A percentile compares a stretch with the other conserved stretches of the same genome.
Conservation (phyloP, 805 yeast genomes). For the Barnettozyma sucrosica region DNA sequence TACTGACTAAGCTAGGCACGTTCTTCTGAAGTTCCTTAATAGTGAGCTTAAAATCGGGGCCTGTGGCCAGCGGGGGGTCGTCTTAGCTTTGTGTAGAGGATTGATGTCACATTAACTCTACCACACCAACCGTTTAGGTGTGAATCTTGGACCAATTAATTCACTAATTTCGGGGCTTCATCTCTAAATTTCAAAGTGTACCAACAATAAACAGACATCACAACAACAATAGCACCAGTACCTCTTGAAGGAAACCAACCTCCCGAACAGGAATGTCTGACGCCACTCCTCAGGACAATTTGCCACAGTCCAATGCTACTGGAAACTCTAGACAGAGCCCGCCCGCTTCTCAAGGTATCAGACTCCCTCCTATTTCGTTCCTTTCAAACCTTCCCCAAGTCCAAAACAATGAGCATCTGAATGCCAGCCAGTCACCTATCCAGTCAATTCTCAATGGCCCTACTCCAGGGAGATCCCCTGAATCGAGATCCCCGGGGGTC, state of each 20-base stretch:
- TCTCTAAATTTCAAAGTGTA: neutral
- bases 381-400: conserved; percentile 16
- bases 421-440: conserved; percentile 2
- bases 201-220: neutral
- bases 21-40: neutral
- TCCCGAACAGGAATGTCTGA: neutral
- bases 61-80: neutral
- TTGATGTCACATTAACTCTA: too few species aligned
- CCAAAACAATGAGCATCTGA: neutral
- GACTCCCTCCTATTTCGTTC: conserved; percentile 37
- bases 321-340: conserved; percentile 1
- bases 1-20: neutral
- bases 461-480: neutral
- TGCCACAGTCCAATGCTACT: neutral
- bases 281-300: neutral
- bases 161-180: too few species aligned
- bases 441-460: conserved; percentile 3
- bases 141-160: neutral
- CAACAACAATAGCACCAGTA: neutral
- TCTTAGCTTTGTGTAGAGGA: neutral
- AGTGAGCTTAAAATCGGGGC: neutral
- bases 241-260: neutral
- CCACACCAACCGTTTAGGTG: too few species aligned
- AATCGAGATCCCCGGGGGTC: neutral
- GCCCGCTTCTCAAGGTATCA: conserved; percentile 18